Evolutionary conservation across 768 basidiomycete species (phyloP), one percentile per base, ranked within the genome.

Genomic region (Artomyces pyxidatus): DNA sequence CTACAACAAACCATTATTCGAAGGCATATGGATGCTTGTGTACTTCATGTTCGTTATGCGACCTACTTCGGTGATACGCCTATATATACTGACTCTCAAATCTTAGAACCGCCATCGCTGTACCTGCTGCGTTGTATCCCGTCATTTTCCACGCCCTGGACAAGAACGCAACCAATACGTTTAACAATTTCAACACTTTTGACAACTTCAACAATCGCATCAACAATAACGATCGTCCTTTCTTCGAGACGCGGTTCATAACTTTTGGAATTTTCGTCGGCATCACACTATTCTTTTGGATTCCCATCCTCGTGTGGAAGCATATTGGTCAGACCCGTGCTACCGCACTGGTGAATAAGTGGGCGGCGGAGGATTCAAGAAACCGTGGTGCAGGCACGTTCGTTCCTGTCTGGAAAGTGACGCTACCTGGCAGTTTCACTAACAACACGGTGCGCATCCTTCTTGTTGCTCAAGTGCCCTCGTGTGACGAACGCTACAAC

Each of bases 291-390:
- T 35, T 76, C 43, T 65, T 77, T 58, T 59, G 65, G 39, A 35
- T 61, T 3, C 78, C 77, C 6, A 58, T 76, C 37, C 39, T 67
- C 35, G 37, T 71, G 21, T 80, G 76, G 76, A 80, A 80, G 53
- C 65, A 58, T 28, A 2, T 44, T 48, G n/a, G 78, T 42, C 71
- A 65, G 48, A 54, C 56, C 23, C 68, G 68, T 22, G 68, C 73
- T 26, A 67, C 56, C 50, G 51, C 45, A 48, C 52, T 78, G 60
- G 56, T 71, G 3, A 54, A 58, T 23, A 60, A 62, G 42, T 77
- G 75, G 74, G 68, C 63, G 51, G 59, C 54, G 25, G 59, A 67
- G 52, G 77, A 76, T 61, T 50, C 62, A 48, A 53, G 64, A 37
- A 42, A 60, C 55, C 48, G 47, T 42, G 27, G 56, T 45, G 42